These are phyloP conservation scores for Liriodendron chinense DNA, from an alignment of 164 flowering plant species.

Conservation along the genomic window DNA sequence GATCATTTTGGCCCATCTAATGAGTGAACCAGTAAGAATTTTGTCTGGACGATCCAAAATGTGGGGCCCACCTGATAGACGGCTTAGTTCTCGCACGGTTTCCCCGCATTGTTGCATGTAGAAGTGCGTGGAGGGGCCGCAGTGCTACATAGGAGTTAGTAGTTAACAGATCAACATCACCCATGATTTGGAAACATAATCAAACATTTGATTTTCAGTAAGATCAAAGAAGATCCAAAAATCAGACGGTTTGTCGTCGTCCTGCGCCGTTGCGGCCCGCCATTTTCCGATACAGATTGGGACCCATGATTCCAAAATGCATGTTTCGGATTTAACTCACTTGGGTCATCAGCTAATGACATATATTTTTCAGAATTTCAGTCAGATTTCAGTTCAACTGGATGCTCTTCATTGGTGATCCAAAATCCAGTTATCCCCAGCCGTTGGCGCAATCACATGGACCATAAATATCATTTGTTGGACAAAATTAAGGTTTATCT, in stretches of 20 bases:
- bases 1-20: background rate
- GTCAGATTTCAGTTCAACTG: too few species aligned
- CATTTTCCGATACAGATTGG: background rate
- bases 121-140: background rate
- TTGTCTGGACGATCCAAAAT: background rate
- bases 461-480: too few species aligned
- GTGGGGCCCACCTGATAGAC: background rate
- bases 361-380: too few species aligned
- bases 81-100: background rate
- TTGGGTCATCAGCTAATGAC: background rate
- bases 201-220: background rate
- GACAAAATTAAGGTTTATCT: too few species aligned
- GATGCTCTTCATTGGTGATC: too few species aligned
- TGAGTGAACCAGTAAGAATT: background rate
- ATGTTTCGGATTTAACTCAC: background rate
- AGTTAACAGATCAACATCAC: background rate
- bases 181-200: background rate
- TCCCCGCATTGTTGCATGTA: background rate
- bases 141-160: background rate
- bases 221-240: slow-evolving; percentile 2
- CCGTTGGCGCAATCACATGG: too few species aligned
- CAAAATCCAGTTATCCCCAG: too few species aligned
- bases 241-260: background rate
- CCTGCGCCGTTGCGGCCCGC: background rate
- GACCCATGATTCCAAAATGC: background rate